Evolutionary conservation across 2,329 filamentous ascomycete genomes (phyloP).

Genomic region (Neurospora sp.): DNA sequence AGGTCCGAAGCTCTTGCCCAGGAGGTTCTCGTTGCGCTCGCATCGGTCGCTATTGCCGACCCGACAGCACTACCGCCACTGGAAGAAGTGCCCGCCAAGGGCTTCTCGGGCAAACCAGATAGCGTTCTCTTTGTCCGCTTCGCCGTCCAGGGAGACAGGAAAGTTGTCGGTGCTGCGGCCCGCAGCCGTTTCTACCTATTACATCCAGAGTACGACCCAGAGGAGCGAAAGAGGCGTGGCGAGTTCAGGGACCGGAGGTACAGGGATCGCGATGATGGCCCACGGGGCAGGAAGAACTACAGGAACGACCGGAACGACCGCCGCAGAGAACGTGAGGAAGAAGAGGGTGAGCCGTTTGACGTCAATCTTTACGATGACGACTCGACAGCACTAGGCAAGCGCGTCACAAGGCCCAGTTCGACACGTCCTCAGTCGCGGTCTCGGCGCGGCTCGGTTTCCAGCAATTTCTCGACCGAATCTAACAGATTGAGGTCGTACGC

Average conservation of each 20-base stretch:
- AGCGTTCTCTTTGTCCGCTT: slow-evolving; percentile 61
- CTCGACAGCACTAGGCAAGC: slow-evolving; percentile 26
- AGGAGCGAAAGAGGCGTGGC: slow-evolving; percentile 54
- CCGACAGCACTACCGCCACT: slow-evolving; percentile 45
- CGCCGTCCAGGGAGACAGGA: slow-evolving; percentile 66
- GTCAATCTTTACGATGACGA: slow-evolving; percentile 78
- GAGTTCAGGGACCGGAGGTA: slow-evolving; percentile 40
- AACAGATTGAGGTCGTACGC: slow-evolving; percentile 22
- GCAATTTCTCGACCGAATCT: slow-evolving; percentile 9
- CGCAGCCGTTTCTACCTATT: slow-evolving; percentile 87
- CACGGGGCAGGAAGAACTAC: slow-evolving; percentile 13
- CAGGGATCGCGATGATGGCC: slow-evolving; percentile 44
- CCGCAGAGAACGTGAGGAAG: slow-evolving; percentile 48
- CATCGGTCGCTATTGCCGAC: slow-evolving; percentile 41
- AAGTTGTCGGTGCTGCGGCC: slow-evolving; percentile 65
- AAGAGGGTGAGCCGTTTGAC: slow-evolving; percentile 44
- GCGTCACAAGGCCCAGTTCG: slow-evolving; percentile 6
- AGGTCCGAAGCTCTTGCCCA: slow-evolving; percentile 39
- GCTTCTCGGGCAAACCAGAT: slow-evolving; percentile 57
- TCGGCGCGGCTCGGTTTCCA: slow-evolving; percentile 18
- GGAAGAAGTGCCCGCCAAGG: slow-evolving; percentile 60
- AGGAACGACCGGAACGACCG: slow-evolving; percentile 29
- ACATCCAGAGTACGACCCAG: slow-evolving; percentile 80
- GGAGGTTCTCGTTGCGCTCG: slow-evolving; percentile 45
- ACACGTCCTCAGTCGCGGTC: slow-evolving; percentile 9